Evolutionary conservation across 148 eudicot genomes (phyloP), one percentile per base, ranked within the genome.

Genomic region (Salicornia ramosissima): DNA sequence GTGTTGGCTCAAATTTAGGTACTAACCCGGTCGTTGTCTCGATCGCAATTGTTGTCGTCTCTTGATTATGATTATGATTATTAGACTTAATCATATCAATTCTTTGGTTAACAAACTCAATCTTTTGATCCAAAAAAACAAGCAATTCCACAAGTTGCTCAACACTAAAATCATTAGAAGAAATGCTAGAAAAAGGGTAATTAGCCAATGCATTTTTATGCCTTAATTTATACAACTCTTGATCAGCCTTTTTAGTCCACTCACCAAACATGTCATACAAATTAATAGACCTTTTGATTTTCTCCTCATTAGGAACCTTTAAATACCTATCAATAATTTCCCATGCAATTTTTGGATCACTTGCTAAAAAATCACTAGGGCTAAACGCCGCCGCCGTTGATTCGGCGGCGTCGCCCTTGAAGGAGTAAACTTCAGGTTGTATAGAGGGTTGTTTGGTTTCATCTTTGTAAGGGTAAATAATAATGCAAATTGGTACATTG

Each of bases 261-360:
- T 61, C 82, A 58, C 45, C 76, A 61, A 79, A 75, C 72, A 79
- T 61, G 46, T 79, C 71, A 25, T 25, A 31, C 29, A 79, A 26
- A 36, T 66, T 75, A 21, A 66, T 30, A 10, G 76, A 21, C 59
- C 75, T 61, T 21, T 70, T 65, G 1, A 16, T 14, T 29, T 68
- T 66, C 14, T 71, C 79, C 2, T 75, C 79, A 29, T 65, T 28
- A 31, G 79, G 65, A 22, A 75, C 28, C 25, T 45, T 50, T 2
- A 58, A 5, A 26, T 74, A 79, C 68, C 70, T 67, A 0, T 67
- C 47, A 19, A 79, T 75, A n/a, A 79, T 71, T 14, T 67, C 69
- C 2, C 22, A 15, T n/a, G 75, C 75, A 26, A 50, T 4, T 25
- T 49, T 26, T 0, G 67, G 67, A 24, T 70, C 59, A n/a, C n/a